Evolutionary conservation across 2,329 filamentous ascomycete species (phyloP).

Genomic region (Aureobasidium sp.): DNA sequence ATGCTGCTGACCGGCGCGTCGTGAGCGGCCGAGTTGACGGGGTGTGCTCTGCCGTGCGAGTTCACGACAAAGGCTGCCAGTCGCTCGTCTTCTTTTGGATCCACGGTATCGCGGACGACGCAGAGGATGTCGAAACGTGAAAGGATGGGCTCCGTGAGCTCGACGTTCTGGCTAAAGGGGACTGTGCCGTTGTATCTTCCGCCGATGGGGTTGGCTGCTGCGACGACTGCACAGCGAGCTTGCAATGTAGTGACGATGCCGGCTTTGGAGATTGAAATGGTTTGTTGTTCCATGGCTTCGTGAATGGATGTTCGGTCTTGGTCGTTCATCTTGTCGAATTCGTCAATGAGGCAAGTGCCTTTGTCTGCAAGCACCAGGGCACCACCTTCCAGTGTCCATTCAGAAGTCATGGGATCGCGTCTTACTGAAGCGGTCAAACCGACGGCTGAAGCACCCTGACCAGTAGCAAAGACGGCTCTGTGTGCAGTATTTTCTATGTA

Average conservation of each 20-base stretch:
- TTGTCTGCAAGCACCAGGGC: constrained; percentile 91
- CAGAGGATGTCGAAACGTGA: constrained; percentile 97
- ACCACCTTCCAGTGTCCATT: constrained; percentile 96
- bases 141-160: constrained; percentile 92
- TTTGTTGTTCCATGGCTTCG: constrained; percentile 99
- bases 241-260: constrained; percentile 97
- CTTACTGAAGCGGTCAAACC: constrained; percentile 96
- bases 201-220: constrained; percentile 91
- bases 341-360: constrained; percentile 92
- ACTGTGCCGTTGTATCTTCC: constrained; percentile 95
- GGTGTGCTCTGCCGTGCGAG: constrained; percentile 87
- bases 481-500: constrained; percentile 97
- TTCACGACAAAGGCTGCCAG: constrained; percentile 91
- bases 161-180: constrained; percentile 92
- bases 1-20: constrained; percentile 40
- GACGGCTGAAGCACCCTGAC: constrained; percentile 92
- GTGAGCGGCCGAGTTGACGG: constrained; percentile 39
- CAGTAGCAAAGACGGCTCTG: constrained; percentile 92
- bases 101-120: constrained; percentile 91
- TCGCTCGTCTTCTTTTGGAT: constrained; percentile 85
- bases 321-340: constrained; percentile 99
- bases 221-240: constrained; percentile 91
- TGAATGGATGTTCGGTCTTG: constrained; percentile 97
- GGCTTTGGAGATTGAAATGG: constrained; percentile 97
- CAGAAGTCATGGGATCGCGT: constrained; percentile 86